Percentiles rank a stretch among this genome's conserved stretches.
Conservation (phyloP, 495 filamentous ascomycete species). For the Penicillium bialowiezense region DNA sequence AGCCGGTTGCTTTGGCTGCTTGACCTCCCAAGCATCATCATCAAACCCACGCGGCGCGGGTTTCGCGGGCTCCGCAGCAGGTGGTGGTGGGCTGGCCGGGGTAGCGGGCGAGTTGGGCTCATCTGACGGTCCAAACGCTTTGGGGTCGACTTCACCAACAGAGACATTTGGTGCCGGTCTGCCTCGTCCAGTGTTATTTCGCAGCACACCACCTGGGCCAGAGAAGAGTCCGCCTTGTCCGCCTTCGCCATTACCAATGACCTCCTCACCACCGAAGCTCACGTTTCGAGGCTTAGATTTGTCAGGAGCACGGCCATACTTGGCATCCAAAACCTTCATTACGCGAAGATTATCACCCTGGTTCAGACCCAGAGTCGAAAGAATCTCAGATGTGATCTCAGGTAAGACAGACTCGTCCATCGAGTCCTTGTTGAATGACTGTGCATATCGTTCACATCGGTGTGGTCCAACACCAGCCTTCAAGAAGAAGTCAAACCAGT, state of each 20-base stretch:
- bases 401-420: constrained; percentile 92
- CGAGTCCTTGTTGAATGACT: constrained; percentile 81
- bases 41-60: constrained; percentile 71
- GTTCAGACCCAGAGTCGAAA: constrained; percentile 84
- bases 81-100: constrained; percentile 43
- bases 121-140: constrained; percentile 71
- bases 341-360: constrained; percentile 96
- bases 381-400: constrained; percentile 76
- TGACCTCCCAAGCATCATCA: constrained; percentile 96
- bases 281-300: constrained; percentile 60
- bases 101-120: constrained; percentile 39
- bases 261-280: constrained; percentile 58
- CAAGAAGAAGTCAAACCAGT: constrained; percentile 99
- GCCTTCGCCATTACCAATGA: constrained; percentile 48
- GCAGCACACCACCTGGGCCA: constrained; percentile 80
- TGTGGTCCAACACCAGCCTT: constrained; percentile 85
- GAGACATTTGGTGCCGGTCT: constrained; percentile 81
- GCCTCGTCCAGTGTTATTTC: constrained; percentile 94
- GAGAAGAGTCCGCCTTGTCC: constrained; percentile 78
- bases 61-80: constrained; percentile 38
- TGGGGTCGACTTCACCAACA: constrained; percentile 78
- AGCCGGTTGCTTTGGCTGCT: constrained; percentile 69
- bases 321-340: constrained; percentile 83
- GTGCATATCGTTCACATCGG: constrained; percentile 90
- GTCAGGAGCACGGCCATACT: constrained; percentile 61